Conservation (phyloP, 768 basidiomycete species). For the Megacollybia marginata region DNA sequence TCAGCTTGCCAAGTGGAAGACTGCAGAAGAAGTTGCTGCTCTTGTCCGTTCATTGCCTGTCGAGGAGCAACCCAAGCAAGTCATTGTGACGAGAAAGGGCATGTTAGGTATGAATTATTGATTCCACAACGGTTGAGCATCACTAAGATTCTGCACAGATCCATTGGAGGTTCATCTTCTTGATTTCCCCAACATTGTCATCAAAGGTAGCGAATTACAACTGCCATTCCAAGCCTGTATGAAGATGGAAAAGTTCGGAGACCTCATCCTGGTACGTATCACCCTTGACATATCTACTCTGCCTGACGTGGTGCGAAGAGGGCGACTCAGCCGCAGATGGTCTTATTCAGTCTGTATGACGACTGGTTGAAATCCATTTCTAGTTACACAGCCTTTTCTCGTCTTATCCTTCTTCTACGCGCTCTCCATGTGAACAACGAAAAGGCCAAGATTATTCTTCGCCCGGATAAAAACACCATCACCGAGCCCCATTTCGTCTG, state of each 20-base stretch:
- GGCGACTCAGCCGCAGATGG: constrained; percentile 98
- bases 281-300: background rate
- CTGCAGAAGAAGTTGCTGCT: constrained; percentile 99
- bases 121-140: background rate
- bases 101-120: constrained; percentile 71
- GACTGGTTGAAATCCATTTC: constrained; percentile 99
- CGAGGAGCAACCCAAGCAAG: constrained; percentile 99
- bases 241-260: constrained; percentile 99
- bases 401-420: constrained; percentile 92
- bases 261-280: constrained; percentile 71
- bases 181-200: constrained; percentile 99
- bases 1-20: constrained; percentile 99
- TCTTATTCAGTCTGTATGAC: constrained; percentile 96
- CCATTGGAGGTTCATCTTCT: constrained; percentile 97
- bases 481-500: constrained; percentile 98
- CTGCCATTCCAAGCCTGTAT: constrained; percentile 99
- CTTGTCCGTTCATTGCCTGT: constrained; percentile 97
- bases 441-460: constrained; percentile 97
- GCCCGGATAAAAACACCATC: constrained; percentile 94
- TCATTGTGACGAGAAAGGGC: constrained; percentile 99
- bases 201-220: constrained; percentile 97
- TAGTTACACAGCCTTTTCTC: constrained; percentile 98
- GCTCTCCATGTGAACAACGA: constrained; percentile 99
- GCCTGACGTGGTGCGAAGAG: constrained; percentile 36
- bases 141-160: constrained; percentile 33